These are phyloP conservation scores for Allium sativum DNA, from an alignment of 106 monocot species.

Conservation along the genomic window DNA sequence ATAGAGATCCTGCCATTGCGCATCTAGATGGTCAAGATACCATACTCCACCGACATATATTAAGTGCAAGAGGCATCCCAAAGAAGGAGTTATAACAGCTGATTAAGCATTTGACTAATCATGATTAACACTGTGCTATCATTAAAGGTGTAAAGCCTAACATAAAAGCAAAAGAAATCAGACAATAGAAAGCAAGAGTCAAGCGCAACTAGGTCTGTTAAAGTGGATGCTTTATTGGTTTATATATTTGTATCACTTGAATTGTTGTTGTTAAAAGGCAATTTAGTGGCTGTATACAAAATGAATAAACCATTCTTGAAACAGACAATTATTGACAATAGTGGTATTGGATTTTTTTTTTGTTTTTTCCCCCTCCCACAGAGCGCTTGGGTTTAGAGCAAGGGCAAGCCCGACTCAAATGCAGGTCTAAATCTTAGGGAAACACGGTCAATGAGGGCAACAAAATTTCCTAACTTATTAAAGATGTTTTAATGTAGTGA, in stretches of 20 bases:
- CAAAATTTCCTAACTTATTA: too few relatives aligned
- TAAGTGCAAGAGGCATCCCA: background rate
- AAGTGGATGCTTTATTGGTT: background rate
- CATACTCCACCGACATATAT: too few relatives aligned
- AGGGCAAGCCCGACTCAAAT: too few relatives aligned
- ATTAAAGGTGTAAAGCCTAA: background rate
- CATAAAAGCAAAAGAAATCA: background rate
- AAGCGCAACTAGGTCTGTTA: background rate
- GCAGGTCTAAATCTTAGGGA: too few relatives aligned
- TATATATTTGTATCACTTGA: background rate
- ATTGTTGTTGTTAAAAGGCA: background rate
- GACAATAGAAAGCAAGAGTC: background rate
- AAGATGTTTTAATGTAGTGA: too few relatives aligned
- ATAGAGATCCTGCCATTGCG: too few relatives aligned
- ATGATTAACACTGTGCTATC: background rate
- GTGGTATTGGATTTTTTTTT: too few relatives aligned
- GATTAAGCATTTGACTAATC: background rate
- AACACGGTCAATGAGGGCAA: too few relatives aligned
- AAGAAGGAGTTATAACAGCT: background rate
- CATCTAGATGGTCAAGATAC: too few relatives aligned
- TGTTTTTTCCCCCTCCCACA: too few relatives aligned
- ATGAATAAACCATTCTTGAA: background rate
- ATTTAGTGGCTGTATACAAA: background rate
- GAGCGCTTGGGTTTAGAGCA: too few relatives aligned
- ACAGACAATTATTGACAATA: background rate